Conservation (phyloP, 2,329 filamentous ascomycete genomes). For the Coniella vitis region DNA sequence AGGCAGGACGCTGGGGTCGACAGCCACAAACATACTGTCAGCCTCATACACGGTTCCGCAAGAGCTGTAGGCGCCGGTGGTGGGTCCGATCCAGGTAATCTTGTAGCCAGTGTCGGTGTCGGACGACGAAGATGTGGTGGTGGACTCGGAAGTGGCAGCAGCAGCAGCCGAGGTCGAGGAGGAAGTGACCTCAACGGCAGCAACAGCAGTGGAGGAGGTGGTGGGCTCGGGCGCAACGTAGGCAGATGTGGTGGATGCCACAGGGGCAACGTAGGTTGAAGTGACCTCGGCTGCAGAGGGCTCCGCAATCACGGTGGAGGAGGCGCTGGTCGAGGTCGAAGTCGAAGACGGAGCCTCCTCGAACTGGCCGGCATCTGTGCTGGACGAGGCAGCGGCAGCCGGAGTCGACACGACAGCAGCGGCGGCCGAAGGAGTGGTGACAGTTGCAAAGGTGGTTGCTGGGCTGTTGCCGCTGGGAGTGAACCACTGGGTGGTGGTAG, state of each 20-base stretch:
- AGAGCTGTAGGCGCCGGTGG: slow-evolving; percentile 21
- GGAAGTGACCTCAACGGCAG: slow-evolving; percentile 17
- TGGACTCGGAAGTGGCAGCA: slow-evolving; percentile 22
- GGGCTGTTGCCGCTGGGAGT: slow-evolving; percentile 25
- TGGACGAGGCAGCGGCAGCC: not conserved
- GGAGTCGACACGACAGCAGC: not conserved
- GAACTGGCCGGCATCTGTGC: slow-evolving; percentile 24
- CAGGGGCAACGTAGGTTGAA: not conserved
- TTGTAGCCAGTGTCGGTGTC: slow-evolving; percentile 18
- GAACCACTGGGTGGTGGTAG: slow-evolving; percentile 40
- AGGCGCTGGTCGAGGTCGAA: slow-evolving; percentile 15
- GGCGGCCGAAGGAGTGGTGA: slow-evolving; percentile 15
- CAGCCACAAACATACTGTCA: slow-evolving; percentile 67
- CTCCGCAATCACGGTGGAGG: slow-evolving; percentile 24
- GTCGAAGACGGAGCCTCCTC: slow-evolving; percentile 21
- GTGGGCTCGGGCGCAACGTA: slow-evolving; percentile 21
- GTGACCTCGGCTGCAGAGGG: slow-evolving; percentile 6
- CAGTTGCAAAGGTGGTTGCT: slow-evolving; percentile 18
- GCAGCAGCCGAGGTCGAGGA: slow-evolving; percentile 20
- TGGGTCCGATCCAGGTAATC: slow-evolving; percentile 11
- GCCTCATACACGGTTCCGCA: slow-evolving; percentile 40
- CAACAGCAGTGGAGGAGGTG: slow-evolving; percentile 14
- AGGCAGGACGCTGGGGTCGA: slow-evolving; percentile 47
- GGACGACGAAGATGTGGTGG: slow-evolving; percentile 20
- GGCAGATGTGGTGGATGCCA: slow-evolving; percentile 18